Conservation (phyloP, 2,329 filamentous ascomycete species). For the Xylariaceae sp. region DNA sequence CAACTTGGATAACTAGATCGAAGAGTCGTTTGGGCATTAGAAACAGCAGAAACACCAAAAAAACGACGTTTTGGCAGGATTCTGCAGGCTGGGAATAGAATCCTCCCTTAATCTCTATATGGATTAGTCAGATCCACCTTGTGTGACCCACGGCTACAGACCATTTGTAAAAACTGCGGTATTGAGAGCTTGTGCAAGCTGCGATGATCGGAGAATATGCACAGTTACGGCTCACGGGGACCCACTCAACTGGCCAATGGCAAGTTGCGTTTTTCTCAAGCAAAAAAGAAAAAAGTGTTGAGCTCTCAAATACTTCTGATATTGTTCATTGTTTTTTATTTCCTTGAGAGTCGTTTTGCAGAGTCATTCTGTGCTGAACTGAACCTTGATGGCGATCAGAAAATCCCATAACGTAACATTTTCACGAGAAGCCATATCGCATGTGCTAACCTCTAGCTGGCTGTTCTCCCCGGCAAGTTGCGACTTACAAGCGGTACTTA, state of each 20-base stretch:
- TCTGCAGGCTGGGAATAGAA: too few relatives aligned
- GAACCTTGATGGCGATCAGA: neutral
- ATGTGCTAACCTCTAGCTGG: neutral
- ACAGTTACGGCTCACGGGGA: neutral
- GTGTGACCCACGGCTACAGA: too few relatives aligned
- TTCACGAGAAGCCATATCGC: neutral
- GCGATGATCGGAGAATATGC: conserved; percentile 18
- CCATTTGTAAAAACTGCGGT: too few relatives aligned
- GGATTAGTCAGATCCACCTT: too few relatives aligned
- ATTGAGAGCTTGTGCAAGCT: neutral
- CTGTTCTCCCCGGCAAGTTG: neutral
- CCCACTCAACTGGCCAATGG: conserved; percentile 6
- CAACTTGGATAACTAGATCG: too few relatives aligned
- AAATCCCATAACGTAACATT: neutral
- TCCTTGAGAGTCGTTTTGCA: neutral
- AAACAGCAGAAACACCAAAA: too few relatives aligned
- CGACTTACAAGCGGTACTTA: neutral
- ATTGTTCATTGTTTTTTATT: too few relatives aligned
- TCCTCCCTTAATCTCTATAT: too few relatives aligned
- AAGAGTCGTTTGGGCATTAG: too few relatives aligned
- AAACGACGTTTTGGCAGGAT: too few relatives aligned
- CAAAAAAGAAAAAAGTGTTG: conserved; percentile 5
- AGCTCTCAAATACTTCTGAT: neutral
- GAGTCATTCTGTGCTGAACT: neutral
- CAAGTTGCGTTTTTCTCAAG: neutral